phyloP scores from a whole-genome alignment of 1,284 basidiomycete species.

The Hemileia vastatrix region DNA sequence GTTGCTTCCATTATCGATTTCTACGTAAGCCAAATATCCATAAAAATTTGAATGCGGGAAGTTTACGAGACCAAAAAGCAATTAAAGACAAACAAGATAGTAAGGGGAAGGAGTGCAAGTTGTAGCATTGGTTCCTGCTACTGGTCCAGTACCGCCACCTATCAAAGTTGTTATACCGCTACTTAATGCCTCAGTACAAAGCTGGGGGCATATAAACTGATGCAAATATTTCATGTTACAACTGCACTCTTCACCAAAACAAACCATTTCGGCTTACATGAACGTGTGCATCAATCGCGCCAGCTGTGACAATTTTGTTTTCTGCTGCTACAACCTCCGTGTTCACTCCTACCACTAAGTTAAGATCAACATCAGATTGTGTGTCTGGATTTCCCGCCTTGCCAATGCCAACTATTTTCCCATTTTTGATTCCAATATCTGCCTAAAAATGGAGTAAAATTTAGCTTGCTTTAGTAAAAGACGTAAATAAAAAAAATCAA shows the following conservation, averaged over 20 bases:
- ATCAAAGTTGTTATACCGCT: constrained; percentile 43
- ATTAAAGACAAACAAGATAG: too few relatives aligned
- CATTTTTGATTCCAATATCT: constrained; percentile 88
- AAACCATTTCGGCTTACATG: constrained; percentile 47
- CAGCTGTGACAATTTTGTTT: constrained; percentile 84
- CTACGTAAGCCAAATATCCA: not conserved
- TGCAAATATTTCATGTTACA: constrained; percentile 9
- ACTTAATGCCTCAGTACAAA: constrained; percentile 55
- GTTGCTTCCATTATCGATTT: constrained; percentile 17
- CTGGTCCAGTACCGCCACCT: constrained; percentile 69
- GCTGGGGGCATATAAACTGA: constrained; percentile 80
- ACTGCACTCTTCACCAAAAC: not conserved
- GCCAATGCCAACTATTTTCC: constrained; percentile 75
- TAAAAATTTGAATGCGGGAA: not conserved
- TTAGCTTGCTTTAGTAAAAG: too few relatives aligned
- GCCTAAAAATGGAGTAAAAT: constrained; percentile 54
- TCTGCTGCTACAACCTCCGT: constrained; percentile 95
- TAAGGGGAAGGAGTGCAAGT: constrained; percentile 87
- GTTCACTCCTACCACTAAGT: constrained; percentile 70
- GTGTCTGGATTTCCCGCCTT: constrained; percentile 95
- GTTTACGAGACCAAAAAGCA: not conserved
- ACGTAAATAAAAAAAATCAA: constrained; percentile 5
- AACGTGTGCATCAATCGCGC: constrained; percentile 81
- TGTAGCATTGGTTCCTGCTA: constrained; percentile 80
- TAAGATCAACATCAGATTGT: constrained; percentile 68